Evolutionary conservation across 2,329 filamentous ascomycete species (phyloP), one percentile per base, ranked within the genome.

Genomic region (Arthroderma uncinatum): DNA sequence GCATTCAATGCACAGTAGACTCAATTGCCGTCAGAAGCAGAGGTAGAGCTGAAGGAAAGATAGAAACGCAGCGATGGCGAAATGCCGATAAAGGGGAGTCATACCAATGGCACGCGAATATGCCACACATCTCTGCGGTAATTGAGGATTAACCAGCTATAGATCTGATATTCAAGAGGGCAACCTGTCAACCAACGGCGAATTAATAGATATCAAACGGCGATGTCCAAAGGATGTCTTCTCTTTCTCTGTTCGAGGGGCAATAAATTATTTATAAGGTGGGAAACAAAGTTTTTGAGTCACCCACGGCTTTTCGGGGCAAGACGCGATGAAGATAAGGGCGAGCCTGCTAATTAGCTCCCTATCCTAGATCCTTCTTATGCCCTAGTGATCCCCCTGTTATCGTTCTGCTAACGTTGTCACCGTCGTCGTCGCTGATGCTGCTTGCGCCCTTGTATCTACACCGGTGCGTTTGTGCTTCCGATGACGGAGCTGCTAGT

Each of bases 41-140:
- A 3, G 12, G 40, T 1, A 9, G 9, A 36, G 8, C n/a, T n/a
- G 9, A 14, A 21, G 8, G 21, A 47, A 47, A 12, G n/a, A 25
- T 23, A 25, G 10, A 23, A 28, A 4, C 8, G 2, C n/a, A n/a
- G n/a, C n/a, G 40, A 19, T 5, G 25, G 28, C 4, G 16, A 52
- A 39, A 34, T 14, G 30, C 33, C 9, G 19, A 37, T 16, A 21
- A 1, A 25, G 10, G 40, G 50, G 25, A 53, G 33, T 25, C 50
- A 72, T 77, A 95, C 90, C 82, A 79, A 76, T 96, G 89, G 77
- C 91, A 96, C 68, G 89, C 91, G 75, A 96, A 96, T 70, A 96
- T 95, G 75, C 90, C 90, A 85, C 90, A 95, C 90, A 95, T 95
- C 67, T 73, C 86, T 79, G 70, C 72, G 25, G 37, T 12, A 30